Base-by-base conservation (phyloP, 495 filamentous ascomycete species). In the Hamigera avellanea region DNA sequence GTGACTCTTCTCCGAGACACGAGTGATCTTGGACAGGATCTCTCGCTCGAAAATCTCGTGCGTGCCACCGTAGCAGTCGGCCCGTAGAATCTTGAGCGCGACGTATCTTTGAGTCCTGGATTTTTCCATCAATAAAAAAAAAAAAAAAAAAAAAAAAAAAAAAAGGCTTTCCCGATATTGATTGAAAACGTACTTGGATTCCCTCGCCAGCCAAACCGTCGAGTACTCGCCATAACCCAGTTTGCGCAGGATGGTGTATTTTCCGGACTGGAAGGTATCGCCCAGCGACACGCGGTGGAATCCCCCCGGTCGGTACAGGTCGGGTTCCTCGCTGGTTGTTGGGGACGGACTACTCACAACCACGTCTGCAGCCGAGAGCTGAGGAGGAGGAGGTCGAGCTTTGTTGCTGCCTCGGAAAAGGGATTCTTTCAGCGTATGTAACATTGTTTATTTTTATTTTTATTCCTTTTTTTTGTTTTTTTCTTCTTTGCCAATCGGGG, bases 141-240 rank as follows among this genome's bases (percentile, higher is more conserved):
- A n/a, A n/a, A n/a, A n/a, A n/a, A n/a, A n/a, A n/a, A n/a, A n/a
- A n/a, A n/a, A n/a, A n/a, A n/a, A n/a, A n/a, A n/a, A n/a, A n/a
- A n/a, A n/a, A n/a, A n/a, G n/a, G n/a, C 19, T 19, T 32, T 30
- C 18, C 19, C 16, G 19, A 36, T 28, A 34, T 19, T 32, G 10
- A 27, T 30, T 17, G 18, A 39, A 10, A 36, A 36, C 40, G 42
- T 35, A 64, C 62, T 35, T 46, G 14, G 45, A 33, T 44, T 66
- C 59, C 19, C 31, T 52, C 13, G 56, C 61, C 25, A 93, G 64
- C 85, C 85, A 93, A 26, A 91, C 84, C 4, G 85, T 91, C 8
- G 82, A 87, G 61, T 89, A 89, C 48, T 86, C 81, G 37, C 85
- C 84, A 80, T 83, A 89, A n/a, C 85, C 85, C 16, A 93, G 69